phyloP scores from a whole-genome alignment of 495 filamentous ascomycete species.

The Penicillium herquei region DNA sequence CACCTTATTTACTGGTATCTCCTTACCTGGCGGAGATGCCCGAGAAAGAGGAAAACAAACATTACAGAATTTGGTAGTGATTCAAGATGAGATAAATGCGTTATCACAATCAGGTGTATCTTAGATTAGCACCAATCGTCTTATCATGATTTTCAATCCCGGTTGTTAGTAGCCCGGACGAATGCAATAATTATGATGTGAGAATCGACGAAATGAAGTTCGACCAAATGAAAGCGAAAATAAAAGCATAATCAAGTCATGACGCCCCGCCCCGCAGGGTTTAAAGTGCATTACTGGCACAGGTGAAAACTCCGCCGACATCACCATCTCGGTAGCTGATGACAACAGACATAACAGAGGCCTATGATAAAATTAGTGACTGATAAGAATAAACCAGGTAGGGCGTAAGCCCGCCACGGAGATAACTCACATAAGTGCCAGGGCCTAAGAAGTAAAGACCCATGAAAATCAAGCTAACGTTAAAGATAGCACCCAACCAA shows the following conservation, averaged over 20 bases:
- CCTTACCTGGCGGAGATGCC: too few relatives aligned
- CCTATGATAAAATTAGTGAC: conserved; percentile 26
- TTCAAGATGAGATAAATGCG: too few relatives aligned
- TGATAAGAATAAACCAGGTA: background rate
- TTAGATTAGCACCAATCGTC: background rate
- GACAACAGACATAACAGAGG: conserved; percentile 63
- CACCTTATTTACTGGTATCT: too few relatives aligned
- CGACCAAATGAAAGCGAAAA: too few relatives aligned
- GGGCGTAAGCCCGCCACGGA: background rate
- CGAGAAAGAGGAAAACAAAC: too few relatives aligned
- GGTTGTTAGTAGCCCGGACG: background rate
- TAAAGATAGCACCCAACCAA: conserved; percentile 59
- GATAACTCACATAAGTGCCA: conserved; percentile 74
- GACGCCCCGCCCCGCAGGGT: conserved; percentile 9
- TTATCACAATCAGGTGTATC: too few relatives aligned
- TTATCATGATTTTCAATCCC: background rate
- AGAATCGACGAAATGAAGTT: background rate
- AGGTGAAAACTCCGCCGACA: conserved; percentile 61
- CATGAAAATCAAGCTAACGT: conserved; percentile 65
- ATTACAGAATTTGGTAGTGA: too few relatives aligned
- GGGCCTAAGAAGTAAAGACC: conserved; percentile 73
- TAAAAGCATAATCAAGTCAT: too few relatives aligned
- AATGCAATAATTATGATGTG: conserved; percentile 1
- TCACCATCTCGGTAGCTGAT: conserved; percentile 53
- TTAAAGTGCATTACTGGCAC: conserved; percentile 56